Evolutionary conservation across 2,329 filamentous ascomycete species (phyloP).

Genomic region (Scedosporium apiospermum): DNA sequence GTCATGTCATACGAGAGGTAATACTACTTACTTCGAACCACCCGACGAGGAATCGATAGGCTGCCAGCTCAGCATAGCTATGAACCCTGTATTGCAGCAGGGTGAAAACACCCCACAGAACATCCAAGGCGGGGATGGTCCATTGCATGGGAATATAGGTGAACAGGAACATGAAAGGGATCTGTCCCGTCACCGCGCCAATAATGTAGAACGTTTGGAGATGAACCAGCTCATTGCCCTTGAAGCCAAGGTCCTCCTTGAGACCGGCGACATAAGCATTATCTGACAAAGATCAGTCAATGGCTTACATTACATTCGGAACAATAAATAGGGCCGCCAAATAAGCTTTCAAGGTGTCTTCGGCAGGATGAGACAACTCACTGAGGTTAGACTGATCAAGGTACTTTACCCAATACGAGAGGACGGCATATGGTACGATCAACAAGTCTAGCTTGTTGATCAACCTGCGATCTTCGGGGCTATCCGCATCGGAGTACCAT

Average conservation of each 20-base stretch:
- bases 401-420: conserved; percentile 18
- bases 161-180: conserved; percentile 43
- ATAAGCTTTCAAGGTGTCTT: too few species aligned
- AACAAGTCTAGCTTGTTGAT: conserved; percentile 47
- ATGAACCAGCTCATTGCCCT: conserved; percentile 45
- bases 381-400: conserved; percentile 17
- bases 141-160: conserved; percentile 36
- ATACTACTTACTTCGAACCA: conserved; percentile 30
- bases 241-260: conserved; percentile 39
- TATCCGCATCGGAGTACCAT: conserved; percentile 41
- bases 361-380: conserved; percentile 1
- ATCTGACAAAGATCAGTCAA: background rate
- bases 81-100: conserved; percentile 42
- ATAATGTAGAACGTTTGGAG: conserved; percentile 38
- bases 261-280: conserved; percentile 47
- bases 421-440: conserved; percentile 23
- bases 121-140: conserved; percentile 39
- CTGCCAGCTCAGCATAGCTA: conserved; percentile 38
- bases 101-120: conserved; percentile 47
- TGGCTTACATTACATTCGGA: background rate
- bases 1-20: background rate
- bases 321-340: background rate
- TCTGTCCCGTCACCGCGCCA: conserved; percentile 39
- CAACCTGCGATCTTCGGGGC: conserved; percentile 22
- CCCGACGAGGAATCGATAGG: conserved; percentile 44